These are phyloP conservation scores for Pichia occidentalis DNA, from an alignment of 805 yeast genomes.

Conservation along the genomic window DNA sequence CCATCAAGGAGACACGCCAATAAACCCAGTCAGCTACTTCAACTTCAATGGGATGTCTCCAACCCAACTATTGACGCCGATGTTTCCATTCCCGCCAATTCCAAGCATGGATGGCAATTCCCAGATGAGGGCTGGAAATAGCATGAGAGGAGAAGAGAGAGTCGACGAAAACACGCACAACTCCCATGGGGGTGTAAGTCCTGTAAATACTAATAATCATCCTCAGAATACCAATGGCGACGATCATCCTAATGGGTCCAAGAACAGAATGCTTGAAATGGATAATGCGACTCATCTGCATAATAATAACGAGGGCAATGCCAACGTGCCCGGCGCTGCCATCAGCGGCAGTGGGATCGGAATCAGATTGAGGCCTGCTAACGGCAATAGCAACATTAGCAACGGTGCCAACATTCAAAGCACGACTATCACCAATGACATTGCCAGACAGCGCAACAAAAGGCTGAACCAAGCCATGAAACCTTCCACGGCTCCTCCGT, in stretches of 20 bases:
- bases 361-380: too few species aligned
- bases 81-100: conserved; percentile 21
- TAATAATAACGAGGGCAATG: conserved; percentile 8
- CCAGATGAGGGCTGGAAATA: too few species aligned
- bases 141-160: too few species aligned
- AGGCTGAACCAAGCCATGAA: conserved; percentile 26
- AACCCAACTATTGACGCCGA: conserved; percentile 19
- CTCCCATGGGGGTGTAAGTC: too few species aligned
- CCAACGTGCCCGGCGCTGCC: conserved; percentile 22
- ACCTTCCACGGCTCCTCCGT: conserved; percentile 3
- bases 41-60: conserved; percentile 30
- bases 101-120: not conserved
- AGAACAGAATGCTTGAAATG: too few species aligned
- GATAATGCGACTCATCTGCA: too few species aligned
- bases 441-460: conserved; percentile 20
- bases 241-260: too few species aligned
- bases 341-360: conserved; percentile 22
- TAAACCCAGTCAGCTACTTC: conserved; percentile 21
- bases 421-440: not conserved
- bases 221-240: not conserved
- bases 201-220: not conserved
- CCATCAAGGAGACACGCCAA: conserved; percentile 8
- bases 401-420: too few species aligned
- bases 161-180: too few species aligned
- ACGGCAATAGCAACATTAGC: conserved; percentile 19